Base-by-base conservation (phyloP, 257 asterid species). In the Cruciata laevipes region DNA sequence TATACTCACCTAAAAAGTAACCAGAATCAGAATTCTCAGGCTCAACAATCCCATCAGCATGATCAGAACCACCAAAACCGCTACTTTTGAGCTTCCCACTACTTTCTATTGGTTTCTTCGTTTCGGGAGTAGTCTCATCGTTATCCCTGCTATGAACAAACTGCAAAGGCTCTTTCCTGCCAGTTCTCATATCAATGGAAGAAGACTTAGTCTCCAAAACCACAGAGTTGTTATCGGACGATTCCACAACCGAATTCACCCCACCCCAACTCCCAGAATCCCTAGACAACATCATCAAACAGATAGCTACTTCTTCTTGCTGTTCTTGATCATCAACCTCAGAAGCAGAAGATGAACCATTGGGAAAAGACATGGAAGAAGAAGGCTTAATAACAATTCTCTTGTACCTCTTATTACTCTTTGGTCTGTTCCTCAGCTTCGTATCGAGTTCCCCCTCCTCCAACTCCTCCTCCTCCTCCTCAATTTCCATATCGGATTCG, bases 181-280 rank as follows among this genome's bases (percentile, higher is more conserved):
- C 76, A 10, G 44, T 21, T 64, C 69, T 76, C 86, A 73, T 82
- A 35, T 86, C 97, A 70, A 71, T 82, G 5, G 97, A 89, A 14
- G 93, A 86, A 24, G 97, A 86, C 68, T 92, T 89, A 8, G 89
- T 78, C 79, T 89, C 97, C 59, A 89, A 63, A 32, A 87, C 85
- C 61, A 86, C 94, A 14, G 97, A 88, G 70, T 82, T 86, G 60
- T 93, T 93, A 40, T 88, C 98, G n/a, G 97, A 89, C 52, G 94
- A 85, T 77, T 93, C 97, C 0, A 86, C 90, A 78, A 86, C 87
- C 6, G 96, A 87, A 78, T 81, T 81, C n/a, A 75, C 90, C 63
- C 90, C 89, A 65, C 80, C 80, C 70, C 80, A 75, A 13, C 61
- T 79, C 52, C 83, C 81, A 25, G 76, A 80, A 79, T 89, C 98